Base-by-base conservation (phyloP, 257 asterid genomes). In the Solanum pimpinellifolium region DNA sequence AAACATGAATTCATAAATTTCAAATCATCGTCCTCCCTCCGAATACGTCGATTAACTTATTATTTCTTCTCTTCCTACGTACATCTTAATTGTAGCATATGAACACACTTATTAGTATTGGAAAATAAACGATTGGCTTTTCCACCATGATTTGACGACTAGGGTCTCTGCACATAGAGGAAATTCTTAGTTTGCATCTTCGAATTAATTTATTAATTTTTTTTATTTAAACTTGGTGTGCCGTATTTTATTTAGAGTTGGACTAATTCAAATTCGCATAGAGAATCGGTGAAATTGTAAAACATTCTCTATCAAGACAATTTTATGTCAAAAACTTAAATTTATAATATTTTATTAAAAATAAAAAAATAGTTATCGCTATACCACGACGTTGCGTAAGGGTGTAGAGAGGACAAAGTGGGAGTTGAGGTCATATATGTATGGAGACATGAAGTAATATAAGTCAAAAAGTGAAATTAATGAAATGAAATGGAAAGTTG, bases 201-300 rank as follows among this genome's bases (percentile, higher is more conserved):
- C 60, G 15, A 49, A 49, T 13, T 2, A 14, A 47, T 47, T 47
- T 47, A 2, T 1, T 1, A 13, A 4, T 4, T 14, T 47, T 47
- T 49, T 49, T 15, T 49, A 31, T 31, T 31, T 31, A 31, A 31
- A 31, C 33, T 31, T 31, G 33, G 33, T 31, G 9, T 6, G 1
- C 9, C 0, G 6, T 52, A 52, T 21, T 52, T 52, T 1, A 0
- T 52, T 52, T 52, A 52, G 4, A 52, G 2, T 16, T 8, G 0
- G 9, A 16, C 0, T 52, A 18, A 52, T 18, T 52, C 0, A 60
- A 9, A 60, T 9, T 23, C 2, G 6, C 29, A 23, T 0, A 12
- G 3, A 23, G 6, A 2, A 29, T 2, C 2, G 15, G 7, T 9
- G 0, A 0, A 0, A 3, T 13, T 23, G 6, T 21, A 60, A 60